phyloP scores from a whole-genome alignment of 202 grass and related monocot species.

The Carex sylvatica region DNA sequence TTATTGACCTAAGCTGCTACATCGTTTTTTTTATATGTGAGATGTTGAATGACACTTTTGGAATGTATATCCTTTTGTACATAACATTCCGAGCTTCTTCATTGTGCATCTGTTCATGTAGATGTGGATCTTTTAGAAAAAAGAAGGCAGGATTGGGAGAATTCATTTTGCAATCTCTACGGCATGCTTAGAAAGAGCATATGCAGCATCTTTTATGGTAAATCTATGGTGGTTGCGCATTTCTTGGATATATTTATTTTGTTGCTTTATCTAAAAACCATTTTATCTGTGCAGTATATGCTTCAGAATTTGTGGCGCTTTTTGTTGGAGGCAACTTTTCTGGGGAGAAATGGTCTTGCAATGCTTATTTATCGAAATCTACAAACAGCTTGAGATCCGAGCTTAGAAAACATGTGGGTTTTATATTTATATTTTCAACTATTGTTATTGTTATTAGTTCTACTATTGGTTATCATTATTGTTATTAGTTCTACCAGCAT shows the following conservation, averaged over 20 bases:
- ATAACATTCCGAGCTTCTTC: constrained; percentile 4
- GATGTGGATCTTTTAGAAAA: constrained; percentile 62
- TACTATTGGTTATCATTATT: neutral
- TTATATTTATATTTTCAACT: neutral
- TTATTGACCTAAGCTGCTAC: neutral
- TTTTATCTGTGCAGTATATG: constrained; percentile 48
- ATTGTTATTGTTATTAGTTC: neutral
- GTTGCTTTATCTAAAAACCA: constrained; percentile 25
- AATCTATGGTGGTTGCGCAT: neutral
- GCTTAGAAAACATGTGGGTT: constrained; percentile 77
- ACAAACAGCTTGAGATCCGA: constrained; percentile 71
- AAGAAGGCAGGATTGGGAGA: constrained; percentile 78
- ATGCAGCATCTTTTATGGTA: constrained; percentile 94
- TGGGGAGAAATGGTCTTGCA: constrained; percentile 57
- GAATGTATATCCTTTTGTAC: neutral
- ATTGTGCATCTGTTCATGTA: constrained; percentile 19
- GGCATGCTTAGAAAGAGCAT: constrained; percentile 82
- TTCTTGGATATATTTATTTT: neutral
- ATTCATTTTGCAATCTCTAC: constrained; percentile 88
- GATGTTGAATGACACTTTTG: neutral
- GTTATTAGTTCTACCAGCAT: neutral
- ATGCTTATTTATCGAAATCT: constrained; percentile 83
- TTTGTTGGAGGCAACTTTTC: constrained; percentile 55
- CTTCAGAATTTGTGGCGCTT: constrained; percentile 81
- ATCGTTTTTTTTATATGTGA: neutral